Base-by-base conservation (phyloP, 805 yeast species). In the Candida hispaniensis region DNA sequence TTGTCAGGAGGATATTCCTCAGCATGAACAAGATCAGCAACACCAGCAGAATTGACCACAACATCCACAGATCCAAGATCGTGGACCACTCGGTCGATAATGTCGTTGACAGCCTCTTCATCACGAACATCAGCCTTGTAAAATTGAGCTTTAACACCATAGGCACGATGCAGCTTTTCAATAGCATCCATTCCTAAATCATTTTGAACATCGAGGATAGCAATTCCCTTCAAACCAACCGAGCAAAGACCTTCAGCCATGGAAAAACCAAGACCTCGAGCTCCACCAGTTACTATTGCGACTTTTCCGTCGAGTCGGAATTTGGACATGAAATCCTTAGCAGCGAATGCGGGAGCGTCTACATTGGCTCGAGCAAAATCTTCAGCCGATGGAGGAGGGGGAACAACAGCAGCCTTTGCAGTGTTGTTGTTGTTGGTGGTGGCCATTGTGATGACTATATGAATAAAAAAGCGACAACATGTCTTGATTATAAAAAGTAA, bases 21-120 rank as follows among this genome's bases (percentile, higher is more conserved):
- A 38, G 80, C 81, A 39, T 74, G 75, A 53, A 69, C 73, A 50
- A 73, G 67, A 51, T 75, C 79, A 42, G 76, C 73, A 48, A 73
- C 74, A 21, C 81, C 80, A 26, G 80, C 80, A 23, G 74, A 59
- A 63, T 73, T 71, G 49, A 74, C 61, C 42, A 74, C 67, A 39
- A 74, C 52, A 52, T 71, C 75, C 26, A 73, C 58, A 45, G 63
- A 61, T 40, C 69, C 71, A 51, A 74, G 71, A 50, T 67, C 71
- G 33, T 58, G 63, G 39, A 63, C 72, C 46, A 73, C 66, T 18
- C 66, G 59, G 41, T 64, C 60, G 52, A 74, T 65, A 15, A 69
- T 63, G 43, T 62, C 65, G 36, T 61, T 66, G 23, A 73, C 78
- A 30, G 59, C 45, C 26, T 41, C 44, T 46, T 63, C 63, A 50